These are phyloP conservation scores for Neurospora sp. DNA, from an alignment of 495 filamentous ascomycete species.

Conservation along the genomic window DNA sequence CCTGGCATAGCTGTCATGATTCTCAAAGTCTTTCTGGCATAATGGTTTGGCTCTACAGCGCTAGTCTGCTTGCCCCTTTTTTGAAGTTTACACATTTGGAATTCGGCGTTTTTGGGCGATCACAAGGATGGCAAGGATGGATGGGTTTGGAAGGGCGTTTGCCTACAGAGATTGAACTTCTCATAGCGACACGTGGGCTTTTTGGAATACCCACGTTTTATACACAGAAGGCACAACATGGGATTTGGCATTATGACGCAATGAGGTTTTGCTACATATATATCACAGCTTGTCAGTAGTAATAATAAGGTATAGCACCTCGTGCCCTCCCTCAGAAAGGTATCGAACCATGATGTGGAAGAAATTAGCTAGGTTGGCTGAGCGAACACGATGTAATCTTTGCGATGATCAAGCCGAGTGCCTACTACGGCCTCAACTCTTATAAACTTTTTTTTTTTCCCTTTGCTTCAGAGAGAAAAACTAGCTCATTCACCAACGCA, in stretches of 20 bases:
- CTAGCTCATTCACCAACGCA: not conserved
- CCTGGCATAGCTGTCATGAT: slow-evolving; percentile 32
- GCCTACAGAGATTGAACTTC: not conserved
- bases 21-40: slow-evolving; percentile 30
- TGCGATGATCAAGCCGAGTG: not conserved
- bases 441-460: not conserved
- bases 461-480: not conserved
- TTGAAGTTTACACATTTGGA: not conserved
- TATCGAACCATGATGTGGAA: not conserved
- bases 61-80: not conserved
- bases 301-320: not conserved
- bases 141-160: not conserved
- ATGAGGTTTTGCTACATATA: not conserved
- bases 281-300: not conserved
- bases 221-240: not conserved
- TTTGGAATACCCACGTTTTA: not conserved
- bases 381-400: not conserved
- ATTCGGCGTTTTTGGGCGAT: not conserved
- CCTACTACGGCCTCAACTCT: not conserved
- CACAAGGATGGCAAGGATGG: not conserved
- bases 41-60: not conserved
- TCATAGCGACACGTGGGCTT: not conserved
- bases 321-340: not conserved
- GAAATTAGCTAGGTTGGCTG: not conserved
- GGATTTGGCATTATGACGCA: not conserved